Evolutionary conservation across 2,329 filamentous ascomycete genomes (phyloP).

Genomic region (Cryphonectria nitschkei): DNA sequence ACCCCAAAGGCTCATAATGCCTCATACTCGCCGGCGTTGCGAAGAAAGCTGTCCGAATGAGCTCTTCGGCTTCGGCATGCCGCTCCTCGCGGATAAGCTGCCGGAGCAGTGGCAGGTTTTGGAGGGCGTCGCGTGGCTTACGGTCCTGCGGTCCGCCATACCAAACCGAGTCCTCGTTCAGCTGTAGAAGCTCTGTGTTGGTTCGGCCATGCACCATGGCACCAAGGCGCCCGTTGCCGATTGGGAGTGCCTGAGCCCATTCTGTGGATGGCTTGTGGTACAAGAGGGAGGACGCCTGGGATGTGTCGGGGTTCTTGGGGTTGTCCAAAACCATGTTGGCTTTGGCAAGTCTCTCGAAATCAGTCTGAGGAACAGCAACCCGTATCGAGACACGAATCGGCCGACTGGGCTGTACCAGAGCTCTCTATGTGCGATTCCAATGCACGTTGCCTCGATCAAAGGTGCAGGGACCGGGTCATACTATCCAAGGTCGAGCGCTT

Average conservation of each 20-base stretch:
- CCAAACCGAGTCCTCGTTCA: conserved; percentile 54
- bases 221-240: conserved; percentile 51
- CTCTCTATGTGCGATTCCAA: not conserved
- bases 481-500: not conserved
- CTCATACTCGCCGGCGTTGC: conserved; percentile 49
- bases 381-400: conserved; percentile 35
- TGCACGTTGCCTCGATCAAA: not conserved
- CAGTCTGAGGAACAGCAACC: conserved; percentile 37
- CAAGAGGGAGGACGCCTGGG: conserved; percentile 30
- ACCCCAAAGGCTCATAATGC: conserved; percentile 49
- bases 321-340: conserved; percentile 1
- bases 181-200: conserved; percentile 46
- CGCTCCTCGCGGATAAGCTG: conserved; percentile 44
- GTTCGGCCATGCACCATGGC: conserved; percentile 51
- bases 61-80: conserved; percentile 46
- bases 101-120: conserved; percentile 43
- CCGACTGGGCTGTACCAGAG: not conserved
- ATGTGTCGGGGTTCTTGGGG: not conserved
- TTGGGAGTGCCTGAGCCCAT: conserved; percentile 46
- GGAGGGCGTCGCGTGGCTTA: conserved; percentile 43
- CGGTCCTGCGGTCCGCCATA: conserved; percentile 50
- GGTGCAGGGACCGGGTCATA: conserved; percentile 1
- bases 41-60: conserved; percentile 47
- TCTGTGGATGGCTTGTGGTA: conserved; percentile 37
- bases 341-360: conserved; percentile 44